phyloP scores from a whole-genome alignment of 768 basidiomycete species.

The Nevesoporus exiguus region DNA sequence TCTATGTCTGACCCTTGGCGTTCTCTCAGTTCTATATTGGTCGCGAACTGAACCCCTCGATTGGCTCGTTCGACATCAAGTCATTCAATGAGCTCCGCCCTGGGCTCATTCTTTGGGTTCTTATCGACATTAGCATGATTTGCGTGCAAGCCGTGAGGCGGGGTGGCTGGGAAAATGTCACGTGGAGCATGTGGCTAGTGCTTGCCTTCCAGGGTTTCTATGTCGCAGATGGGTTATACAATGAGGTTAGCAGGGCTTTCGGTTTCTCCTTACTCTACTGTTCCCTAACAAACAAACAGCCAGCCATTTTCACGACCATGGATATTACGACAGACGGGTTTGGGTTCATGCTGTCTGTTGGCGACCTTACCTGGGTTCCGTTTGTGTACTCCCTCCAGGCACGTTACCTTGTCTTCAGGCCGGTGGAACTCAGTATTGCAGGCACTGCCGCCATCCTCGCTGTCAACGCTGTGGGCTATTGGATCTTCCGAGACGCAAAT shows the following conservation, averaged over 20 bases:
- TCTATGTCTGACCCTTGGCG: background rate
- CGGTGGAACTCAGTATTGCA: conserved; percentile 67
- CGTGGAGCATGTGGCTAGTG: conserved; percentile 92
- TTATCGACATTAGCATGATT: conserved; percentile 86
- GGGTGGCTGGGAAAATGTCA: conserved; percentile 58
- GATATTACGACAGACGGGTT: conserved; percentile 98
- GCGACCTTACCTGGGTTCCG: conserved; percentile 91
- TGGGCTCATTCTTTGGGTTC: conserved; percentile 82
- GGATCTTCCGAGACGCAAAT: conserved; percentile 87
- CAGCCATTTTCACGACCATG: conserved; percentile 91
- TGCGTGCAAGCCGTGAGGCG: conserved; percentile 86
- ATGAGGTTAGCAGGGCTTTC: conserved; percentile 60
- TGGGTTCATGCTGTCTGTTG: conserved; percentile 95
- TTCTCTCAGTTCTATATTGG: conserved; percentile 82
- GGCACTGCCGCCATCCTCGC: conserved; percentile 53
- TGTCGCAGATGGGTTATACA: conserved; percentile 81
- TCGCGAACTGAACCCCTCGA: conserved; percentile 88
- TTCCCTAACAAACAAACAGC: conserved; percentile 40
- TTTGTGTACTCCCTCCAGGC: conserved; percentile 94
- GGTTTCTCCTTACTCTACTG: background rate
- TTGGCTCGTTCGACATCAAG: conserved; percentile 74
- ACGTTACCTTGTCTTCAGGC: conserved; percentile 90
- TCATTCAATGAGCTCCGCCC: conserved; percentile 48
- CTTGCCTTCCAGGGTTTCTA: conserved; percentile 85
- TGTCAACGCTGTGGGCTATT: conserved; percentile 74